Base-by-base conservation (phyloP, 176 grass and related monocot species). In the Miscanthus lutarioriparius region DNA sequence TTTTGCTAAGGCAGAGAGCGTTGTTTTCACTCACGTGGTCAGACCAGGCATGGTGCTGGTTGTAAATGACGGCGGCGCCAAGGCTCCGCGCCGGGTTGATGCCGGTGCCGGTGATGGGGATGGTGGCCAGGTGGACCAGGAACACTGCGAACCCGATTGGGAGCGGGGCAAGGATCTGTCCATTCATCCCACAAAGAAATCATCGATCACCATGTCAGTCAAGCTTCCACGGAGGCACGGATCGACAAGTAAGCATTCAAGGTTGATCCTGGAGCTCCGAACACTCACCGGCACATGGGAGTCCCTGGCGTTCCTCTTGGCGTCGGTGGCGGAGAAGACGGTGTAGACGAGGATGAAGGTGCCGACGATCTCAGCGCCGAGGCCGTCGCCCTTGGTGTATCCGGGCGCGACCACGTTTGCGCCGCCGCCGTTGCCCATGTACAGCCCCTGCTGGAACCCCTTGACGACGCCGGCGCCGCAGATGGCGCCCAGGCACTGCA, bases 341-440 rank as follows among this genome's bases (percentile, higher is more conserved):
- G 95, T 97, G 92, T 97, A 97, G 64, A 97, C 95, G 5, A 97
- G 92, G 82, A 97, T 13, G 78, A 97, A 97, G 80, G 95, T 97
- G 77, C 95, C 95, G 8, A 97, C 26, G 47, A 97, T 97, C 86
- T 97, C 95, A 8, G 95, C 92, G 64, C 90, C 95, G 17, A 97
- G 88, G 68, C 95, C 92, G 40, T 68, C 79, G 22, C 95, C 95
- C 78, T 97, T 92, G 84, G 95, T 94, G 95, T 94, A 97, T 1
- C 95, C 95, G 0, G 49, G 0, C n/a, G 82, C 86, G 38, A 97
- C 90, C 10, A 85, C 45, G 83, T 97, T 97, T 14, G 95, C 86
- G 59, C 92, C 92, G 71, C 92, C 95, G 48, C 95, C 92, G 61
- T 81, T 91, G 83, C 25, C 37, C 84, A 89, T 74, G 64, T 97